Evolutionary conservation across 1,139 yeast species (phyloP).

Genomic region (Yamadazyma atmosphaerica): DNA sequence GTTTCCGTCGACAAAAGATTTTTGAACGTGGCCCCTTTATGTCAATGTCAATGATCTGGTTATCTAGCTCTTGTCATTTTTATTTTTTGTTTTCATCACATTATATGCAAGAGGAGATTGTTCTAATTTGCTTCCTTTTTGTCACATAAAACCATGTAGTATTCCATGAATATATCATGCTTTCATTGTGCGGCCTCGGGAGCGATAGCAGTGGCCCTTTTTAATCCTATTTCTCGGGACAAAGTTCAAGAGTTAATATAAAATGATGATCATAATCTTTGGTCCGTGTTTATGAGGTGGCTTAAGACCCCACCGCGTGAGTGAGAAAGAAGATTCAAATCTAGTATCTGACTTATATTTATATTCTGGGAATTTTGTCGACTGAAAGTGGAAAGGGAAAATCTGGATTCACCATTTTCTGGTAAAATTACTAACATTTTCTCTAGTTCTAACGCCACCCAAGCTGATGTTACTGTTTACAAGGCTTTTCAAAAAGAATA

Average conservation of each 20-base stretch:
- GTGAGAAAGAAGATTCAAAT: conserved; percentile 65
- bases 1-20: neutral
- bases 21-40: neutral
- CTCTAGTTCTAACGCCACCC: conserved; percentile 77
- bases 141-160: no score
- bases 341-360: conserved; percentile 31
- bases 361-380: neutral
- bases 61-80: neutral
- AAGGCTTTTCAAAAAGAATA: conserved; percentile 90
- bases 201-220: no score
- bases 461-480: conserved; percentile 92
- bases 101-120: no score
- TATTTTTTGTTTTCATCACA: neutral
- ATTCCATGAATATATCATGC: no score
- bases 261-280: conserved; percentile 72
- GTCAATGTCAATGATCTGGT: neutral
- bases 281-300: conserved; percentile 98
- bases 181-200: no score
- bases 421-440: conserved; percentile 11
- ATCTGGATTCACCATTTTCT: conserved; percentile 23
- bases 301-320: conserved; percentile 91
- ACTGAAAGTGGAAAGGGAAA: neutral
- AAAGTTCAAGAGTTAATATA: conserved; percentile 1
- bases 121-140: no score
- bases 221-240: conserved; percentile 1